phyloP scores from a whole-genome alignment of 2,329 filamentous ascomycete genomes.

The Xylariomycetidae sp. region DNA sequence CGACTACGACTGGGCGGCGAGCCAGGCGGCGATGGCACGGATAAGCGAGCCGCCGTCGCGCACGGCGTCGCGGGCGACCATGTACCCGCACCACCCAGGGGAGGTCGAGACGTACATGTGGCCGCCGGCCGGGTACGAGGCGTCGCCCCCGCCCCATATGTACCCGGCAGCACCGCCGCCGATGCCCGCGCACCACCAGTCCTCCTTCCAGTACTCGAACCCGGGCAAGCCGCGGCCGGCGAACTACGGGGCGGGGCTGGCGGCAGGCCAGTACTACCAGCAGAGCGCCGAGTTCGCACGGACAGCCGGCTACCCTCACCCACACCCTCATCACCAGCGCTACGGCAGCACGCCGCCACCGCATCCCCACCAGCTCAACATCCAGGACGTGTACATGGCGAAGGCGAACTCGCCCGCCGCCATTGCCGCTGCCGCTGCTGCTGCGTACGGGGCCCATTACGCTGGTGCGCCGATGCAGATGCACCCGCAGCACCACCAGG shows the following conservation, averaged over 20 bases:
- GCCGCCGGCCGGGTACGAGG: conserved; percentile 9
- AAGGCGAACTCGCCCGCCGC: conserved; percentile 18
- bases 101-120: conserved; percentile 24
- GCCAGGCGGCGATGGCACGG: conserved; percentile 25
- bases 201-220: conserved; percentile 30
- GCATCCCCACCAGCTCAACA: conserved; percentile 1
- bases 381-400: conserved; percentile 20
- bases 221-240: conserved; percentile 31
- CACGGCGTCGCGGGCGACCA: conserved; percentile 22
- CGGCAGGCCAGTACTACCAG: conserved; percentile 31
- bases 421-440: conserved; percentile 1
- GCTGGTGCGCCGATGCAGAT: background rate
- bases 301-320: conserved; percentile 11
- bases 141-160: conserved; percentile 8
- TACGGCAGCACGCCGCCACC: conserved; percentile 8
- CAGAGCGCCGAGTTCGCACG: conserved; percentile 22
- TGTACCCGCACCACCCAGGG: conserved; percentile 30
- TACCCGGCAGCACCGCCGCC: conserved; percentile 6
- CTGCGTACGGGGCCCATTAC: background rate
- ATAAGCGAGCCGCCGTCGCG: conserved; percentile 25
- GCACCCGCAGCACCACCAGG: conserved; percentile 1
- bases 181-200: conserved; percentile 19
- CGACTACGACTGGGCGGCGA: conserved; percentile 21
- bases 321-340: conserved; percentile 8
- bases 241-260: conserved; percentile 29